A percentile compares a stretch with the other conserved stretches of the same genome.
These are phyloP conservation scores for Betula pendula DNA, from an alignment of 306 rosid species.

Conservation along the genomic window DNA sequence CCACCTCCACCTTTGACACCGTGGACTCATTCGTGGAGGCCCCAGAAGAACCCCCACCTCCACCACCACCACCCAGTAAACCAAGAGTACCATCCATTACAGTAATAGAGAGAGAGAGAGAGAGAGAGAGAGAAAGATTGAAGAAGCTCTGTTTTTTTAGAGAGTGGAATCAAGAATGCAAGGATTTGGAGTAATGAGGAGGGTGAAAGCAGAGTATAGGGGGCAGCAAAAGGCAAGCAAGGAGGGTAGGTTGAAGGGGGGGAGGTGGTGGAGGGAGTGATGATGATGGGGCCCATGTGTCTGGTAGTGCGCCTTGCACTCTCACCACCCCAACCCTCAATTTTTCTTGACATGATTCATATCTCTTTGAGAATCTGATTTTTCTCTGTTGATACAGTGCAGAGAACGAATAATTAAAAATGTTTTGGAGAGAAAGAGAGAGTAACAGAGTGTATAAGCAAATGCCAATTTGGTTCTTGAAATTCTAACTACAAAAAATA, in stretches of 20 bases:
- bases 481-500: neutral
- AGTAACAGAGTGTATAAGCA: neutral
- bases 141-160: neutral
- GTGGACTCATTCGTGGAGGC: constrained; percentile 38
- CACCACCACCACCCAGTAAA: constrained; percentile 31
- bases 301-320: constrained; percentile 60
- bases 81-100: constrained; percentile 46
- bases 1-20: constrained; percentile 34
- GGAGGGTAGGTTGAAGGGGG: constrained; percentile 20
- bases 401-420: neutral
- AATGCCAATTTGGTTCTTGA: neutral
- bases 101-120: constrained; percentile 6
- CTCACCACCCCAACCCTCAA: constrained; percentile 22
- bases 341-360: constrained; percentile 34
- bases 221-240: constrained; percentile 22
- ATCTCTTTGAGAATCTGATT: constrained; percentile 33
- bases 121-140: neutral
- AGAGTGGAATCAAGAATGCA: neutral
- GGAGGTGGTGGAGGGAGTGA: constrained; percentile 49
- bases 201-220: constrained; percentile 22
- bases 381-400: constrained; percentile 12
- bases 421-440: neutral
- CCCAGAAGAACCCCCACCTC: constrained; percentile 39
- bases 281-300: constrained; percentile 58
- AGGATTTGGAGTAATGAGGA: constrained; percentile 2